Base-by-base conservation (phyloP, 208 protist genomes). In the Trypanosoma cruzi region DNA sequence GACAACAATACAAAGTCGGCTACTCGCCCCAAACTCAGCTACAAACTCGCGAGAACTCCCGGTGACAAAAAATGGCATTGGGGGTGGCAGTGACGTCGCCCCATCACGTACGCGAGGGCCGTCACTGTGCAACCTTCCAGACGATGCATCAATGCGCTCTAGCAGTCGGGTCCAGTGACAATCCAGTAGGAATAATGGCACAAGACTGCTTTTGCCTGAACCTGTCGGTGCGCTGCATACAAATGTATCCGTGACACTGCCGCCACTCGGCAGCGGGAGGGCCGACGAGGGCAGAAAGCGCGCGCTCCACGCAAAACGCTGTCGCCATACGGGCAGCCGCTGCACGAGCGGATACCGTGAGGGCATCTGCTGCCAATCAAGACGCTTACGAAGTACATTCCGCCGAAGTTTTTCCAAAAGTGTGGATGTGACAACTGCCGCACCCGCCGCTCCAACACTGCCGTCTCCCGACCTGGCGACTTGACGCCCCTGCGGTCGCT, bases 1-100 rank as follows among this genome's bases (percentile, higher is more conserved):
- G 7, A 95, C 89, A n/a, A 93, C 76, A 64, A 95, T 84, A 63
- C 82, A 81, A 13, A 95, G 62, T 0, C 76, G 71, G 50, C 84
- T 90, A 55, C 79, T 80, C 5, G 54, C 52, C 7, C 59, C 66
- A 62, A 95, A 88, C 20, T 69, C 71, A 0, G 36, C 18, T 7
- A 70, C 71, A 67, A 85, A 95, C 22, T 65, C 71, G 20, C 75
- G 63, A 4, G 75, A 71, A 29, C 63, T 62, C 13, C 76, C 29
- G 1, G 73, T 20, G 34, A 78, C 71, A 31, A 53, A 31, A 64
- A 60, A 40, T n/a, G 66, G 53, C 20, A 79, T 31, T n/a, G 84
- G 81, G 7, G 22, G 60, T 55, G 46, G 18, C 24, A 84, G 59
- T 22, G 81, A 75, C 13, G 8, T 53, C 31, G 46, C 22, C 20